Evolutionary conservation across 768 basidiomycete genomes (phyloP).

Genomic region (Russula abietina): DNA sequence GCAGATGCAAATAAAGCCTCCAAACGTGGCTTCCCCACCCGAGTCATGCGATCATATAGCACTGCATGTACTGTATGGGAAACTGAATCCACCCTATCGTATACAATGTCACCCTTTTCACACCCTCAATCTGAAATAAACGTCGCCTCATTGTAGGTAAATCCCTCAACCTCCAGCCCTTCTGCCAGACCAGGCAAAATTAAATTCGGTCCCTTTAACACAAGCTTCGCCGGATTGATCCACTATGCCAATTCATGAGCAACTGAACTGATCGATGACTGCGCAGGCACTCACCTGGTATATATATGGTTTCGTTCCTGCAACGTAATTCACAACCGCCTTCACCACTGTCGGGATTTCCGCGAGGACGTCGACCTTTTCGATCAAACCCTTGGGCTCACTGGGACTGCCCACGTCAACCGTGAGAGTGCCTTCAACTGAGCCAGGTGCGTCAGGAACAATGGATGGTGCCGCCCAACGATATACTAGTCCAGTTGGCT

Average conservation of each 20-base stretch:
- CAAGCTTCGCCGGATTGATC: constrained; percentile 49
- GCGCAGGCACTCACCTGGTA: constrained; percentile 65
- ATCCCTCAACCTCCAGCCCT: constrained; percentile 52
- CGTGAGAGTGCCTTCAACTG: constrained; percentile 49
- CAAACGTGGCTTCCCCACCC: not conserved
- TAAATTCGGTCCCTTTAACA: constrained; percentile 39
- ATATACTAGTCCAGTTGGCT: constrained; percentile 62
- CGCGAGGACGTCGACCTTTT: constrained; percentile 91
- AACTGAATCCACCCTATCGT: not conserved
- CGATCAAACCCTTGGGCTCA: constrained; percentile 69
- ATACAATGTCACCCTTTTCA: too few relatives aligned
- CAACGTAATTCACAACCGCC: constrained; percentile 87
- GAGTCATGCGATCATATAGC: not conserved
- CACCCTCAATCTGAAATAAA: constrained; percentile 56
- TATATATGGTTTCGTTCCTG: constrained; percentile 89
- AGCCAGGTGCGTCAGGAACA: constrained; percentile 44
- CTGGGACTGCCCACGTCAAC: constrained; percentile 53
- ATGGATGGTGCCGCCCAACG: constrained; percentile 75
- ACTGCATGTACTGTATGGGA: not conserved
- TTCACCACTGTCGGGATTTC: constrained; percentile 92
- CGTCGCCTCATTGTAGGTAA: constrained; percentile 82
- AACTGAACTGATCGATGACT: not conserved
- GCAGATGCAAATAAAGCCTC: not conserved
- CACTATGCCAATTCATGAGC: constrained; percentile 38
- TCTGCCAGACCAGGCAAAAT: constrained; percentile 38